A percentile compares a stretch with the other conserved stretches of the same genome.
These are phyloP conservation scores for Retiboletus flavoniger DNA, from an alignment of 1,284 basidiomycete species.

Conservation along the genomic window DNA sequence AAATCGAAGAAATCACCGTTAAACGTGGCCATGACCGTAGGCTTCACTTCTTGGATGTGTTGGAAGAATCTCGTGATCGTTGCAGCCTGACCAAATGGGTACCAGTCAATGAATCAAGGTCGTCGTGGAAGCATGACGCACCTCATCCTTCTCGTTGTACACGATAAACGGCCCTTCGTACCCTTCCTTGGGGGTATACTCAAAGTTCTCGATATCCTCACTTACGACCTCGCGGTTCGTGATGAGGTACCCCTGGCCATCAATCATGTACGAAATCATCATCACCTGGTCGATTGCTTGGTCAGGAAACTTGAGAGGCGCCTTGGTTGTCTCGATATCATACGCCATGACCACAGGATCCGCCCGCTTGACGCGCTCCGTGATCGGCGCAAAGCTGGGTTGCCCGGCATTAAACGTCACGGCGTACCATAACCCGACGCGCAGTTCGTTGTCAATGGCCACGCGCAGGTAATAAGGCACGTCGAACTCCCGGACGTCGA, in stretches of 20 bases:
- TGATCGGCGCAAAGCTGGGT: conserved; percentile 72
- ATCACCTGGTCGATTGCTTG: conserved; percentile 96
- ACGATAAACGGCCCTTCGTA: conserved; percentile 97
- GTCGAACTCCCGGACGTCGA: conserved; percentile 96
- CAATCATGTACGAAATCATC: conserved; percentile 99
- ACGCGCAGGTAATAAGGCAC: conserved; percentile 98
- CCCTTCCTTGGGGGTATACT: conserved; percentile 98
- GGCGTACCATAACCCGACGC: conserved; percentile 96
- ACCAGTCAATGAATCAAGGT: background rate
- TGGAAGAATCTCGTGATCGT: conserved; percentile 88
- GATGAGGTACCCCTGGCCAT: conserved; percentile 96
- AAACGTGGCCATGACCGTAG: conserved; percentile 97
- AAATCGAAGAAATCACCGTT: conserved; percentile 99
- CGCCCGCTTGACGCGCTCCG: conserved; percentile 93
- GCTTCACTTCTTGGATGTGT: conserved; percentile 90
- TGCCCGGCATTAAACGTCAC: conserved; percentile 83
- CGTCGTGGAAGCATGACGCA: conserved; percentile 26
- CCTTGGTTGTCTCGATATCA: conserved; percentile 99
- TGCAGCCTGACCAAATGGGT: conserved; percentile 50
- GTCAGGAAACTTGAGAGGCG: conserved; percentile 98
- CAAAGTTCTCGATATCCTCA: conserved; percentile 98
- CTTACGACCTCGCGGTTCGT: conserved; percentile 97
- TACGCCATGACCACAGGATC: conserved; percentile 99
- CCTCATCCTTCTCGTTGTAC: conserved; percentile 95
- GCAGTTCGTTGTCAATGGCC: conserved; percentile 97